Percentiles rank a stretch among this genome's conserved stretches.
Evolutionary conservation across 2,329 filamentous ascomycete genomes (phyloP).

Genomic region (Claviceps digitariae): DNA sequence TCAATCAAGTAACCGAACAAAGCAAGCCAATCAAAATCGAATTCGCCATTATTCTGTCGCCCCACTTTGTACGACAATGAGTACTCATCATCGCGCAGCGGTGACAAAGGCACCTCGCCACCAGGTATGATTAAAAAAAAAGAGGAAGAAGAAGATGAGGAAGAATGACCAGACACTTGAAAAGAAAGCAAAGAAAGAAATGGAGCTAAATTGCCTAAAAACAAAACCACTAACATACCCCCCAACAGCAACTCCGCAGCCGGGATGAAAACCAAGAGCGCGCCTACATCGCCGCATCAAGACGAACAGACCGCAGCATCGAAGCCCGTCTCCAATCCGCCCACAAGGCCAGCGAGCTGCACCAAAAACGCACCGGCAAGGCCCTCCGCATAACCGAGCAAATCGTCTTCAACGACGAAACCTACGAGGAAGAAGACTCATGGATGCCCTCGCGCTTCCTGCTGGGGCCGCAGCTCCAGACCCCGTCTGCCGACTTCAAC

Average conservation of each 20-base stretch:
- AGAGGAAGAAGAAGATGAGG: neutral
- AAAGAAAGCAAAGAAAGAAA: too few relatives aligned
- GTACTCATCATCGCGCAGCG: neutral
- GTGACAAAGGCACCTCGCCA: neutral
- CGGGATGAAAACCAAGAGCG: constrained; percentile 67
- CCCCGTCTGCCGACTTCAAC: neutral
- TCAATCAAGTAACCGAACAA: neutral
- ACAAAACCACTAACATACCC: too few relatives aligned
- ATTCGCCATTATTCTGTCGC: neutral
- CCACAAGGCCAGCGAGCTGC: constrained; percentile 75
- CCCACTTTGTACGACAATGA: neutral
- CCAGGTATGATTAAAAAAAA: neutral
- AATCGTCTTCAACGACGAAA: constrained; percentile 80
- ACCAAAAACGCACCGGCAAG: constrained; percentile 76
- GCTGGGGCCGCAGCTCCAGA: neutral
- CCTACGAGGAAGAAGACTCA: constrained; percentile 87
- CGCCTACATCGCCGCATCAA: constrained; percentile 83
- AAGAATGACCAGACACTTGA: too few relatives aligned
- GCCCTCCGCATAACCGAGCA: constrained; percentile 69
- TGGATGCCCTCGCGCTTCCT: neutral
- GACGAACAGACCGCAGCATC: constrained; percentile 72
- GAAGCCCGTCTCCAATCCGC: constrained; percentile 85
- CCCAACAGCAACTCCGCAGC: neutral
- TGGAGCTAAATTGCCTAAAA: too few relatives aligned
- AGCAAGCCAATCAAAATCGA: neutral